Evolutionary conservation across 495 filamentous ascomycete species (phyloP), one percentile per base, ranked within the genome.

Genomic region (Hypoxylon intermedium): DNA sequence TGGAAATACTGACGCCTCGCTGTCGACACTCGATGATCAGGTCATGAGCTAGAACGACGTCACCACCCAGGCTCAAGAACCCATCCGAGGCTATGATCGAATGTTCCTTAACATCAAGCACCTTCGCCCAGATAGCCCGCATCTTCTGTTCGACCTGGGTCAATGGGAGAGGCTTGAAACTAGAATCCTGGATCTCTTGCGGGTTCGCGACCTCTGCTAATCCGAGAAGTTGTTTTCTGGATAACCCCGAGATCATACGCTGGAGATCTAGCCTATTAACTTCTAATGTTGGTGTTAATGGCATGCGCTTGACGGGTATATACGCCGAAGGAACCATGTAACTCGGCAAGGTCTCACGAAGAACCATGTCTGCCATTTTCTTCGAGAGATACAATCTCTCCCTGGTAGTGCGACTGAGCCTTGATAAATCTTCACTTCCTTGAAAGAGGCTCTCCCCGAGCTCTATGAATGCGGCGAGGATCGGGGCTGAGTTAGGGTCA

Each of bases 11-110:
- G 16, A 79, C 68, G 5, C 69, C 68, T 26, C 73, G 60, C 13
- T 67, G 57, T 7, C 75, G 73, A 54, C 77, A 79, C 16, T 73
- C 69, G 6, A 71, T 55, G 2, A 78, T 69, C 26, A 81, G 53
- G 31, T 76, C 68, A 18, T 73, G 71, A 2, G 74, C 75, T 6
- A 74, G 20, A n/a, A 79, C 68, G 6, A 65, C 68, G 33, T 81
- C 76, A 19, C 79, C 79, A 0, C 79, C 78, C 16, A 77, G 56
- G 6, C 70, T 61, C 53, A 80, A 66, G 50, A 81, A 81, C n/a
- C 69, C 71, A 26, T 79, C 78, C 3, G 66, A 53, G 2, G 76
- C 66, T 0, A 69, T 68, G 18, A 81, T 79, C 12, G 65, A 63
- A 4, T 61, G 63, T 41, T 72, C 69, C n/a, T 76, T 68, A 9